Evolutionary conservation across 73 alveolate species (phyloP).

Genomic region (Paramecium tetraurelia): DNA sequence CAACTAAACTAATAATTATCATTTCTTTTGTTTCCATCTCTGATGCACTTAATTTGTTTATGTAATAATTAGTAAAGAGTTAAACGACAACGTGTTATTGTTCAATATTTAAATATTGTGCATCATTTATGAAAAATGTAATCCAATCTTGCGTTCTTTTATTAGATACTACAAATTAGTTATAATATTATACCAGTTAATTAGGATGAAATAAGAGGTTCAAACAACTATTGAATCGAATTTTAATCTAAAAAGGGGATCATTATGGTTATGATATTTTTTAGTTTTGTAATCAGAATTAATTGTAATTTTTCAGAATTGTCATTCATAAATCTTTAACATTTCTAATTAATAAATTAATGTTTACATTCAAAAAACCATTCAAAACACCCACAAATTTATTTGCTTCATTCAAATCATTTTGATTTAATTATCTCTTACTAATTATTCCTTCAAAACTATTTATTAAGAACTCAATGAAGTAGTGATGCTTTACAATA

Average conservation of each 20-base stretch:
- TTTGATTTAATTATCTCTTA: neutral
- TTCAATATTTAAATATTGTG: neutral
- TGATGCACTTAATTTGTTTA: neutral
- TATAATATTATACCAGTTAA: neutral
- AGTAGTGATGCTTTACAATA: neutral
- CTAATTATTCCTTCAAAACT: slow-evolving; percentile 3
- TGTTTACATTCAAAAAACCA: neutral
- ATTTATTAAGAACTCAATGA: neutral
- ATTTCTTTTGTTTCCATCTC: neutral
- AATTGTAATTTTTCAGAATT: slow-evolving; percentile 9
- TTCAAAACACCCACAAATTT: neutral
- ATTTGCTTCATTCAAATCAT: neutral
- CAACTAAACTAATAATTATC: neutral
- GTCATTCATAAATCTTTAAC: neutral
- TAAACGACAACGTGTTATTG: neutral
- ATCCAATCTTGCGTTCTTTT: slow-evolving; percentile 39
- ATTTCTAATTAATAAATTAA: neutral
- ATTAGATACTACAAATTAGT: neutral
- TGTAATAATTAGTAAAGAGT: neutral
- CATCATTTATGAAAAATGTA: neutral
- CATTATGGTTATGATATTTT: neutral
- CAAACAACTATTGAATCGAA: neutral
- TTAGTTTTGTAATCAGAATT: neutral
- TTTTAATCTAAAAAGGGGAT: neutral
- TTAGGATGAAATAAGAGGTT: neutral